phyloP scores from a whole-genome alignment of 139 green algal species.

The Picochlorum sp. region DNA sequence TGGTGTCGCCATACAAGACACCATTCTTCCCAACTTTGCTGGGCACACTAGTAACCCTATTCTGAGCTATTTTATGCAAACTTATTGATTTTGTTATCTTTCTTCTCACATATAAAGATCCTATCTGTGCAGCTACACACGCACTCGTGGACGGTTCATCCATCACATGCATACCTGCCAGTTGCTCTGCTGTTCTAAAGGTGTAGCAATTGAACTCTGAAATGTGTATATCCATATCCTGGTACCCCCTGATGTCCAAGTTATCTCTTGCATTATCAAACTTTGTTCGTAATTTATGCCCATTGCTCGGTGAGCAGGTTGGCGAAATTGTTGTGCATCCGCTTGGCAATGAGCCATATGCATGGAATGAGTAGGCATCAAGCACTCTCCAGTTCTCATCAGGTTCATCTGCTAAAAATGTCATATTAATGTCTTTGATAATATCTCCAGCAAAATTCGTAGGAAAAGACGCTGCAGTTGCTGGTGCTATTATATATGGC shows the following conservation, averaged over 20 bases:
- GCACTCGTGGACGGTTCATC: background rate
- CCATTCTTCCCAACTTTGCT: background rate
- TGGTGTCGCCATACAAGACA: background rate
- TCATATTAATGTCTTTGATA: background rate
- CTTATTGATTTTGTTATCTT: background rate
- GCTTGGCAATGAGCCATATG: background rate
- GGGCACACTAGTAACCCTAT: background rate
- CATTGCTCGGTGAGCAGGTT: background rate
- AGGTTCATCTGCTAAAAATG: background rate
- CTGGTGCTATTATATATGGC: constrained; percentile 1
- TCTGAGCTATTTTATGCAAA: constrained; percentile 1
- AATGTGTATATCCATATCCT: constrained; percentile 3
- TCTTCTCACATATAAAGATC: background rate
- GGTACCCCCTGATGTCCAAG: background rate
- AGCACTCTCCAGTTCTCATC: background rate
- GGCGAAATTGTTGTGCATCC: background rate
- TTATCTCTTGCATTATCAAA: background rate
- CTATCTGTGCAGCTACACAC: constrained; percentile 1
- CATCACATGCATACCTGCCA: background rate
- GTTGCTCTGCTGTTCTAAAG: background rate
- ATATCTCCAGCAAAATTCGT: background rate
- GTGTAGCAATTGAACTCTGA: constrained; percentile 2
- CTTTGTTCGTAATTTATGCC: background rate
- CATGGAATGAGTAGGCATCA: background rate
- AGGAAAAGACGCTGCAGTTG: background rate